phyloP scores from a whole-genome alignment of 78 protist genomes.

The Dictyostelium citrinum region DNA sequence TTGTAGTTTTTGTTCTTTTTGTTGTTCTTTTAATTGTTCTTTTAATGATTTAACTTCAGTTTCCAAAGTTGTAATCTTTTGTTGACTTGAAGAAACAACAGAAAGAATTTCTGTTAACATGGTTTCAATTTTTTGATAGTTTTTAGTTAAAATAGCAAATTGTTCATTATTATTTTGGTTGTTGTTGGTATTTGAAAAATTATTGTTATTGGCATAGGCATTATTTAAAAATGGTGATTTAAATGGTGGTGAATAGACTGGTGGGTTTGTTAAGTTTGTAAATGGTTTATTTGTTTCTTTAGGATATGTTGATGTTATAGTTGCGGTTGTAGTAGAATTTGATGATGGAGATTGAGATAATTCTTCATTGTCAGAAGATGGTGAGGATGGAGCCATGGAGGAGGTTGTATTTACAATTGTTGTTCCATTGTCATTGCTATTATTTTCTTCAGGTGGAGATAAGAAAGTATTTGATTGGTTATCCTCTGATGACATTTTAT shows the following conservation, averaged over 20 bases:
- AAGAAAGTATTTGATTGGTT: neutral
- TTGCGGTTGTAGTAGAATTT: neutral
- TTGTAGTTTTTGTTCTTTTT: neutral
- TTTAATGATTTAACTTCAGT: slow-evolving; percentile 7
- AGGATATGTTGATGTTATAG: neutral
- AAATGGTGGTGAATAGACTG: neutral
- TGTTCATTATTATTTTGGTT: neutral
- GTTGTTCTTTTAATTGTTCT: neutral
- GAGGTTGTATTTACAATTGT: neutral
- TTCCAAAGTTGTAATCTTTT: neutral
- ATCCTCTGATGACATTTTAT: neutral
- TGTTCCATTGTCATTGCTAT: neutral
- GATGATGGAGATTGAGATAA: neutral
- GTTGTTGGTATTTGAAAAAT: neutral
- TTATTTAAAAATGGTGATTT: neutral
- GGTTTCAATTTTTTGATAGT: neutral
- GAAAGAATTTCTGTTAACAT: neutral
- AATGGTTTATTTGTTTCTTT: neutral
- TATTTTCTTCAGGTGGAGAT: neutral
- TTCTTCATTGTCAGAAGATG: neutral
- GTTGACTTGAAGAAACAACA: slow-evolving; percentile 1
- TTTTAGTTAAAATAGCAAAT: neutral
- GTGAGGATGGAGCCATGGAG: neutral
- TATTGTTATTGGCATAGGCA: neutral
- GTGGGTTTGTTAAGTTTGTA: neutral